Evolutionary conservation across 441 rosid species (phyloP), one percentile per base, ranked within the genome.

Genomic region (Erodium texanum): DNA sequence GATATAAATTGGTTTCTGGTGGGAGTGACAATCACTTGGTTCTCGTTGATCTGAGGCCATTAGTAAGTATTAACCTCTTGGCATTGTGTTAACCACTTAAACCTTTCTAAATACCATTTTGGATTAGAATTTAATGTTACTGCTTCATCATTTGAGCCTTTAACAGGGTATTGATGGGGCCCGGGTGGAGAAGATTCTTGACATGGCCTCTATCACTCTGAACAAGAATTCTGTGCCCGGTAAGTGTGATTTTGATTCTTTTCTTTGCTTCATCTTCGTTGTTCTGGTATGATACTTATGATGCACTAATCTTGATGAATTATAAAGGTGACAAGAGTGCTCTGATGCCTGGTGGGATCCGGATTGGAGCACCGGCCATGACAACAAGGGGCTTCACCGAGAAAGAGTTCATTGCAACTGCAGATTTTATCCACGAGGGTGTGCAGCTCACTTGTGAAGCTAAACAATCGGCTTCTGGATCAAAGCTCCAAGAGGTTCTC

Each of bases 221-320:
- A 90, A 90, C 84, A 93, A 93, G 81, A 93, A 90, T 78, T 93
- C 93, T 1, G 94, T 93, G 61, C 94, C 96, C 48, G 94, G 97
- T 90, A 41, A 74, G 81, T 62, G 59, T 50, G 6, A n/a, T 10
- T 43, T 23, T 43, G 1, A 16, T 22, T 23, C 19, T 2, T 16
- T 27, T 0, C 0, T 32, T 3, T 20, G 23, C 18, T 4, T 3
- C 24, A 2, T 14, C 38, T 15, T 3, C 38, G 9, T 64, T 20
- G 65, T 67, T 45, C 66, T 59, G 2, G 4, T 65, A 22, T 22
- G 10, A 36, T 36, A 8, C 43, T 38, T 38, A 38, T 10, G 11
- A 7, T 5, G 1, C n/a, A n/a, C n/a, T 38, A 38, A 38, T 38
- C 1, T 38, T 7, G 9, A 34, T 2, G 34, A 63, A 69, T 45